Percentiles rank a stretch among this genome's conserved stretches.
Conservation (phyloP, 2,329 filamentous ascomycete genomes). For the Fusarium sp. region DNA sequence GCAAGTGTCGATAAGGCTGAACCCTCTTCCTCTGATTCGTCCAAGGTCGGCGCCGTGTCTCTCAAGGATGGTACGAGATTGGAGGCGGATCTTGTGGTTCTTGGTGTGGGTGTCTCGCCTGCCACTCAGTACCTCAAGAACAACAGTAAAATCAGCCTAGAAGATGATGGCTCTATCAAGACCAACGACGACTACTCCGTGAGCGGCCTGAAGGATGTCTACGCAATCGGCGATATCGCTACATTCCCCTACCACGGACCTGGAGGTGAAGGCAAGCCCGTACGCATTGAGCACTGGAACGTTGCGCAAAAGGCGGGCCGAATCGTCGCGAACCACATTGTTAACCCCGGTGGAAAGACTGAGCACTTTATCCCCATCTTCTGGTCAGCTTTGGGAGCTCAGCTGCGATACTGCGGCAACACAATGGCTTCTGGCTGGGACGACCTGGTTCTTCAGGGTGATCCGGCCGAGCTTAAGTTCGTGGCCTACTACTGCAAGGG, state of each 20-base stretch:
- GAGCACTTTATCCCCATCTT: conserved; percentile 93
- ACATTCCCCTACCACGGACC: conserved; percentile 95
- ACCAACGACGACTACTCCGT: conserved; percentile 87
- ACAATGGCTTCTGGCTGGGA: conserved; percentile 82
- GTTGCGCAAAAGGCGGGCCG: conserved; percentile 95
- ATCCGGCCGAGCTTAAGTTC: conserved; percentile 84
- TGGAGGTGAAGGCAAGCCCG: conserved; percentile 79
- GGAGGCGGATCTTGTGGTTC: conserved; percentile 89
- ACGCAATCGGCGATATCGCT: conserved; percentile 94
- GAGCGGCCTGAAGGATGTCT: conserved; percentile 83
- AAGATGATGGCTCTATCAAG: conserved; percentile 87
- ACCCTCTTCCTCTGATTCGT: conserved; percentile 75
- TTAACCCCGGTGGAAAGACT: conserved; percentile 71
- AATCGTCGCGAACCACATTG: conserved; percentile 82
- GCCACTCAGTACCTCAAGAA: conserved; percentile 86
- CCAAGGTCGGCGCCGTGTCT: conserved; percentile 83
- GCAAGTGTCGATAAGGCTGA: conserved; percentile 88
- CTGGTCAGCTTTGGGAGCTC: conserved; percentile 92
- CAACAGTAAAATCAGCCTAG: conserved; percentile 78
- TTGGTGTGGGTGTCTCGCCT: conserved; percentile 90
- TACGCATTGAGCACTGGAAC: conserved; percentile 98
- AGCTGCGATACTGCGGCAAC: conserved; percentile 95
- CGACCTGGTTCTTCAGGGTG: conserved; percentile 84
- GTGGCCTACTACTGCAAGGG: conserved; percentile 90
- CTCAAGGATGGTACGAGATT: conserved; percentile 90